Conservation (phyloP, 2,329 filamentous ascomycete species). For the Trichoderma cornu-damae region DNA sequence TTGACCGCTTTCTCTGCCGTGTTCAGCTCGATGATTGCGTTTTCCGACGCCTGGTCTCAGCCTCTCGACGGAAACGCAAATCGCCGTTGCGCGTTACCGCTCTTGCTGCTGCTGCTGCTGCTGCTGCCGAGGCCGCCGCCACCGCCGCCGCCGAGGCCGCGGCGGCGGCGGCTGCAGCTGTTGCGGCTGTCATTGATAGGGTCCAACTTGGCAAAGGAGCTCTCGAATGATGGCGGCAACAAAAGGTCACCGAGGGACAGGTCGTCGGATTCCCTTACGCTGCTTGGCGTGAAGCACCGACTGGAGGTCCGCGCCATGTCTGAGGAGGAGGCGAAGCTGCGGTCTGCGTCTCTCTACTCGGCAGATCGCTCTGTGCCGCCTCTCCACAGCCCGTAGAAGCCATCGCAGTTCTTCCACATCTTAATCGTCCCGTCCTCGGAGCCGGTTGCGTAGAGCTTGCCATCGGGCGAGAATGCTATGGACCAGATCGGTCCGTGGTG, state of each 20-base stretch:
- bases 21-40: neutral
- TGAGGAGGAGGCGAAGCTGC: constrained; percentile 23
- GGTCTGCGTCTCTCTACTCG: constrained; percentile 34
- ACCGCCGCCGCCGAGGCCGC: neutral
- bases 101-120: neutral
- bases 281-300: constrained; percentile 20
- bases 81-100: neutral
- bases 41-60: neutral
- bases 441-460: constrained; percentile 91
- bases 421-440: constrained; percentile 98
- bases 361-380: constrained; percentile 40
- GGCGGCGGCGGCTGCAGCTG: neutral
- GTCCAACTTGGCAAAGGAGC: constrained; percentile 1
- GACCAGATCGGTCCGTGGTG: constrained; percentile 98
- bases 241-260: constrained; percentile 1
- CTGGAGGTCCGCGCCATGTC: constrained; percentile 19
- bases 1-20: neutral
- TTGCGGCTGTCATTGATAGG: neutral
- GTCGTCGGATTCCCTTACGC: constrained; percentile 14
- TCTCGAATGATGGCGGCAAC: neutral
- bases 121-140: neutral
- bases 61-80: neutral
- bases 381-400: constrained; percentile 60
- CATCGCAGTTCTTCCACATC: constrained; percentile 69
- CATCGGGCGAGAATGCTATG: constrained; percentile 87